Evolutionary conservation across 805 yeast species (phyloP).

Genomic region (Citeromyces matritensis): DNA sequence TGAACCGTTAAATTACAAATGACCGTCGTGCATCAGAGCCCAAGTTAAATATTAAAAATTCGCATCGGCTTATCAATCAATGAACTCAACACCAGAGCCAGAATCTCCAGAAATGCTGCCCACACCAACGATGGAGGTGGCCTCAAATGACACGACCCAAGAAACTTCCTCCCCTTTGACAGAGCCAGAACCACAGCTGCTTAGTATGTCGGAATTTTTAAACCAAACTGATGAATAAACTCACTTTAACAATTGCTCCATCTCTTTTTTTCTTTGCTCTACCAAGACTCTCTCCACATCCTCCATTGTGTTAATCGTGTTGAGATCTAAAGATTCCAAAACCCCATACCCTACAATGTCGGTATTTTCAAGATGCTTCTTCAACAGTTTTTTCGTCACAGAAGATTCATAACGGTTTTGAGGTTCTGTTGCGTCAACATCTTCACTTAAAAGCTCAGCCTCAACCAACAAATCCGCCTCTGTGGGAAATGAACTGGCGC

Average conservation of each 20-base stretch:
- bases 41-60: no score
- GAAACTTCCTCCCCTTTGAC: no score
- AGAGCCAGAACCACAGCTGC: no score
- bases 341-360: slow-evolving; percentile 1
- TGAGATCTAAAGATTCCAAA: slow-evolving; percentile 1
- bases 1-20: no score
- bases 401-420: neutral
- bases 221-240: no score
- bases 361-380: slow-evolving; percentile 3
- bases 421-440: slow-evolving; percentile 6
- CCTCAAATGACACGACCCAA: no score
- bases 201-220: no score
- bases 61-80: no score
- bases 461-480: slow-evolving; percentile 3
- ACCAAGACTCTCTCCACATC: slow-evolving; percentile 33
- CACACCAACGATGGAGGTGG: no score
- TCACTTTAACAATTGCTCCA: slow-evolving; percentile 11
- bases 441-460: slow-evolving; percentile 3
- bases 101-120: no score
- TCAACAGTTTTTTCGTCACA: slow-evolving; percentile 6
- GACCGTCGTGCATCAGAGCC: no score
- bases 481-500: slow-evolving; percentile 6
- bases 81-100: no score
- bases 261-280: slow-evolving; percentile 23
- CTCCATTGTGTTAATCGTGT: slow-evolving; percentile 13